Conservation (phyloP, 1,284 basidiomycete genomes). For the Hypsizygus ulmarius region DNA sequence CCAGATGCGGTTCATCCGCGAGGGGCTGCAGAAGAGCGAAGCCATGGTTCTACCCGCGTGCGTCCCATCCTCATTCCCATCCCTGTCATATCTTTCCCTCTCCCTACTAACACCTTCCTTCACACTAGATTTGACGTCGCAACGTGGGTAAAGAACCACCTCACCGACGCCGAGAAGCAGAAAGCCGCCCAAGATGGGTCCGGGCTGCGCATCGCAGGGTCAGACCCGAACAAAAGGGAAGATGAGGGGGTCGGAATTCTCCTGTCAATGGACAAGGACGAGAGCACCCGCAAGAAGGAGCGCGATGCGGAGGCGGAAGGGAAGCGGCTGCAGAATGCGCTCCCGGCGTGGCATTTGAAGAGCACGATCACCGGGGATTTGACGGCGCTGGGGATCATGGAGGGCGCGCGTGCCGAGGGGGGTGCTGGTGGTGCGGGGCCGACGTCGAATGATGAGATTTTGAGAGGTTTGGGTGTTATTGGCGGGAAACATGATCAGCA, state of each 20-base stretch:
- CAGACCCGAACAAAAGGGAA: slow-evolving; percentile 55
- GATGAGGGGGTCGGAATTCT: slow-evolving; percentile 78
- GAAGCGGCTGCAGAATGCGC: slow-evolving; percentile 83
- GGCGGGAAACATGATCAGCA: slow-evolving; percentile 34
- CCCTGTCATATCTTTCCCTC: not conserved
- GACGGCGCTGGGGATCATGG: slow-evolving; percentile 81
- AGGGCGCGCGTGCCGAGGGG: slow-evolving; percentile 50
- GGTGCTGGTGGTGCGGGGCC: slow-evolving; percentile 17
- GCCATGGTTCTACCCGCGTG: slow-evolving; percentile 81
- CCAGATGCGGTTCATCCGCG: slow-evolving; percentile 85
- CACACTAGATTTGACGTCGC: slow-evolving; percentile 73
- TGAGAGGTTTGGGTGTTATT: slow-evolving; percentile 61
- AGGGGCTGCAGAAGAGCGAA: slow-evolving; percentile 87
- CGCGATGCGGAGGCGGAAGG: slow-evolving; percentile 70
- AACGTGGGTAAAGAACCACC: slow-evolving; percentile 71
- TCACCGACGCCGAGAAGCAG: slow-evolving; percentile 56
- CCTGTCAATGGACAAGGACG: slow-evolving; percentile 80
- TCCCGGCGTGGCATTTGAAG: slow-evolving; percentile 92
- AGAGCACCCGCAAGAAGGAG: slow-evolving; percentile 62
- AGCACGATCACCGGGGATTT: slow-evolving; percentile 92
- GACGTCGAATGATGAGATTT: slow-evolving; percentile 62
- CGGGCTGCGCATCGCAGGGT: slow-evolving; percentile 71
- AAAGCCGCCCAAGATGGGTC: slow-evolving; percentile 48
- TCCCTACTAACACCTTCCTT: slow-evolving; percentile 7
- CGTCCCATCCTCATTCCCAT: slow-evolving; percentile 27